phyloP scores from a whole-genome alignment of 2,329 filamentous ascomycete genomes.

The Fusarium redolens region DNA sequence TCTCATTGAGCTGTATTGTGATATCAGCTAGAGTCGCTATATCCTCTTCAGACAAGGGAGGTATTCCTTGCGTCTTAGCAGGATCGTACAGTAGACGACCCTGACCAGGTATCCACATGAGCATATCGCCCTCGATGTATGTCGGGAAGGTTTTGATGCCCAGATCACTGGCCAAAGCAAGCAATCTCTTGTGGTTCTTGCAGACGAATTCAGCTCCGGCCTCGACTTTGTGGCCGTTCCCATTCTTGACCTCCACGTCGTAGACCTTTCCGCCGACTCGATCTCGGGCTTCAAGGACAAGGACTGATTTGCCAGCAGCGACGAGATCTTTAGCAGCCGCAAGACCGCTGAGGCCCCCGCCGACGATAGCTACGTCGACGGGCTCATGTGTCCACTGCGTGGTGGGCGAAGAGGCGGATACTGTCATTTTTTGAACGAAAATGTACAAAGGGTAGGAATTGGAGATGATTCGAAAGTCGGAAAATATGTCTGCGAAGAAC shows the following conservation, averaged over 20 bases:
- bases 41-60: background rate
- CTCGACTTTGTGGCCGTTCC: background rate
- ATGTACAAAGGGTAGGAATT: too few species aligned
- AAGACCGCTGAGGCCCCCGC: background rate
- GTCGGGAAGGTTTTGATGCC: background rate
- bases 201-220: background rate
- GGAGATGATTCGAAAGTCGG: too few species aligned
- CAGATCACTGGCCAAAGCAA: fast-evolving
- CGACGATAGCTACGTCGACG: background rate
- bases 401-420: background rate
- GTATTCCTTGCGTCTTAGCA: background rate
- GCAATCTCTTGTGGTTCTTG: background rate
- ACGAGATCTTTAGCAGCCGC: fast-evolving
- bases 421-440: background rate
- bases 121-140: background rate
- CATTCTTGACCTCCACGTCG: background rate
- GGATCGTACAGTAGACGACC: background rate
- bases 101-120: background rate
- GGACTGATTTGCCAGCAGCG: background rate
- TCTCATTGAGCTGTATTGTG: background rate
- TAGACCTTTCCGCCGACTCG: background rate
- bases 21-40: background rate
- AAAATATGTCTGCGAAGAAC: too few species aligned
- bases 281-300: background rate
- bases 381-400: background rate